Evolutionary conservation across 352 stramenopile species (phyloP), one percentile per base, ranked within the genome.

Genomic region (Peronosclerospora sorghi): DNA sequence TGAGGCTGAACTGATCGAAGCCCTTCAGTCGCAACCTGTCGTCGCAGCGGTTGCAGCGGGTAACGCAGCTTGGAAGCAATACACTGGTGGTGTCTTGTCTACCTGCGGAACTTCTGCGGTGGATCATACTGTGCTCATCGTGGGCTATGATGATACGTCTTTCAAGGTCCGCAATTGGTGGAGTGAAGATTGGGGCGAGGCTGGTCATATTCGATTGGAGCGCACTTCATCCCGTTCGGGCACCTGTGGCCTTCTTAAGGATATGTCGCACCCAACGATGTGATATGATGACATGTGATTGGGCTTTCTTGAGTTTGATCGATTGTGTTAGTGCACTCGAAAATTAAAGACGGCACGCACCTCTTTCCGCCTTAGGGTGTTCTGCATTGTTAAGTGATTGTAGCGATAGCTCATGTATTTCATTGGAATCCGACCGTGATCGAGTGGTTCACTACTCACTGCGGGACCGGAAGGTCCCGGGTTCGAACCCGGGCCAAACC

Each of bases 111-210:
- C 83, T 32, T 73, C 68, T 21, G 68, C 89, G 26, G 82, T 98
- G 32, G 96, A 99, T 56, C 96, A 99, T 59, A 96, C 94, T 29
- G 93, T 98, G 7, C 73, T 98, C 35, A 86, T 83, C 0, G 93
- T 98, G 13, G 95, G 95, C 8, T 99, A 98, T 67, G 86, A 91
- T 50, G 65, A 65, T 8, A 73, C 68, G 2, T 68, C 69, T 9
- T 95, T 90, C 77, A 97, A 97, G 63, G 83, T 98, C 20, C 96
- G 95, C 50, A 99, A 99, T 67, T 97, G 94, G 30, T 98, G 95
- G 95, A 95, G 95, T 12, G 51, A 41, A 2, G 48, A 56, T 32
- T 96, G 90, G 87, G 90, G 91, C 30, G 79, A 92, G 43, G 56
- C 78, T 28, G 95, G 93, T 30, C 97, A 96, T 74, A 94, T 98